These are phyloP conservation scores for Achaetomiella virescens DNA, from an alignment of 495 filamentous ascomycete genomes.

Conservation along the genomic window DNA sequence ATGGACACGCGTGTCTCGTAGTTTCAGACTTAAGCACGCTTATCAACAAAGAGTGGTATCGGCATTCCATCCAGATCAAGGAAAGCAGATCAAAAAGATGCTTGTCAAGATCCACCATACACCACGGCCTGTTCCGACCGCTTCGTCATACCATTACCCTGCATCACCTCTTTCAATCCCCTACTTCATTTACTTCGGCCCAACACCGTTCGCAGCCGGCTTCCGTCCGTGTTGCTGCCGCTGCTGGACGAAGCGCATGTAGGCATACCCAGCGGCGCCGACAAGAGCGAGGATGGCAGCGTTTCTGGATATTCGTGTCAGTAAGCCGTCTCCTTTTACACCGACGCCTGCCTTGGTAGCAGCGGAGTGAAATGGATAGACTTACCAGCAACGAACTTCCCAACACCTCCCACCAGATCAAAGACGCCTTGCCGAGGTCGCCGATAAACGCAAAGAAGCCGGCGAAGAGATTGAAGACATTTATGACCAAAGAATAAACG, in stretches of 20 bases:
- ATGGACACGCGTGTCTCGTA: too few relatives aligned
- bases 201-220: conserved; percentile 2
- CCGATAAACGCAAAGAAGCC: conserved; percentile 25
- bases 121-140: too few relatives aligned
- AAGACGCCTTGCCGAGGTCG: conserved; percentile 25
- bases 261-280: conserved; percentile 22
- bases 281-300: conserved; percentile 29
- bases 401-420: conserved; percentile 27
- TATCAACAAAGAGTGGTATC: too few relatives aligned
- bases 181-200: conserved; percentile 24
- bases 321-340: not conserved
- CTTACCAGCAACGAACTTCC: conserved; percentile 31
- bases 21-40: too few relatives aligned
- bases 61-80: too few relatives aligned
- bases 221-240: conserved; percentile 16
- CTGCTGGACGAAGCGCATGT: conserved; percentile 24
- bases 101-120: not conserved
- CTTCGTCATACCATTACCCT: too few relatives aligned
- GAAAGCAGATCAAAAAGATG: too few relatives aligned
- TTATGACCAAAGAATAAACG: conserved; percentile 23
- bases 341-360: too few relatives aligned
- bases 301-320: conserved; percentile 20
- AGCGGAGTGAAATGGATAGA: not conserved
- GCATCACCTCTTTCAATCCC: too few relatives aligned
- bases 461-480: conserved; percentile 22